phyloP scores from a whole-genome alignment of 169 alveolate genomes.

The Plasmodium malariae region DNA sequence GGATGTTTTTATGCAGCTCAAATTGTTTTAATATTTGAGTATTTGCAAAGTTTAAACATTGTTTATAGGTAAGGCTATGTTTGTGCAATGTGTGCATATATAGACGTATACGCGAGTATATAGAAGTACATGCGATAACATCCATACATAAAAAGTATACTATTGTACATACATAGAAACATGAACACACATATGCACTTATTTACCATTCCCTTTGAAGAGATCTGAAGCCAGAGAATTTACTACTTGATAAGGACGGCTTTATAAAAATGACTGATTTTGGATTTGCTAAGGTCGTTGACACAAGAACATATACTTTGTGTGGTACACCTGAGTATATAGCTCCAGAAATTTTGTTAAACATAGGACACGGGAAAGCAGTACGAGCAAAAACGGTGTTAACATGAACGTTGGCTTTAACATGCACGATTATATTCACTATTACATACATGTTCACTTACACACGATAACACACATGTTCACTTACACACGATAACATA shows the following conservation, averaged over 20 bases:
- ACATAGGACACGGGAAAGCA: conserved; percentile 96
- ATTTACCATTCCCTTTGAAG: conserved; percentile 76
- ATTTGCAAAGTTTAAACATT: conserved; percentile 95
- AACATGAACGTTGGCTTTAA: too few species aligned
- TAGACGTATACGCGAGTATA: not conserved
- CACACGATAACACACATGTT: too few species aligned
- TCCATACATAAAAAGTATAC: not conserved
- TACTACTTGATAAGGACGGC: conserved; percentile 97
- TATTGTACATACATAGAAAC: conserved; percentile 7
- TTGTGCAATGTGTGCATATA: not conserved
- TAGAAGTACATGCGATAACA: too few species aligned
- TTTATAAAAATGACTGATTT: conserved; percentile 98
- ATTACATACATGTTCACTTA: too few species aligned
- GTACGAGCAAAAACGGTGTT: conserved; percentile 78
- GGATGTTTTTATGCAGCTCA: conserved; percentile 96
- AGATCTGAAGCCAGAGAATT: conserved; percentile 98
- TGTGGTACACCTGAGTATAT: conserved; percentile 99
- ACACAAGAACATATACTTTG: conserved; percentile 97
- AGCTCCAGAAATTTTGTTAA: conserved; percentile 99
- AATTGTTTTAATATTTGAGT: conserved; percentile 96
- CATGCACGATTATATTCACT: too few species aligned
- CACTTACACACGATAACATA: too few species aligned
- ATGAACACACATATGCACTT: not conserved
- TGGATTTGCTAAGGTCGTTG: conserved; percentile 99
- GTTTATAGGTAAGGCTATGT: conserved; percentile 86